Conservation (phyloP, 2,329 filamentous ascomycete genomes). For the Xylaria sp. region DNA sequence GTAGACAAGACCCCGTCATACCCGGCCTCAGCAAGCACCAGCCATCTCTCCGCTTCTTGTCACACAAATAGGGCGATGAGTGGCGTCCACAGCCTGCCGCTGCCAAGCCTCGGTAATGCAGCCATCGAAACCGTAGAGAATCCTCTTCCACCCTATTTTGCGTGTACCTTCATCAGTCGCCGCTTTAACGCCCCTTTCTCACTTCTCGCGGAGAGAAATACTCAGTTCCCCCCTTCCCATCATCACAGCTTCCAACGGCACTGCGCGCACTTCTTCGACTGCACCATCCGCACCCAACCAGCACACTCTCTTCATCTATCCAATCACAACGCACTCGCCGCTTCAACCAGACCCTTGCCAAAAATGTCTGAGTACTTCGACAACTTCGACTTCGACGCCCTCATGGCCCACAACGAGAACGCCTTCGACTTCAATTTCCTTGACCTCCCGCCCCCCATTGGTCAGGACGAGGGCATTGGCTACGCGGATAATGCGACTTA, state of each 20-base stretch:
- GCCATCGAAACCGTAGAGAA: neutral
- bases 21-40: neutral
- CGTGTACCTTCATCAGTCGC: conserved; percentile 28
- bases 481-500: neutral
- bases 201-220: conserved; percentile 30
- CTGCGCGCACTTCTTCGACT: neutral
- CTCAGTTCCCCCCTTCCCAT: conserved; percentile 14
- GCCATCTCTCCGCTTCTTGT: conserved; percentile 5
- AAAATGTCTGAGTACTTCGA: conserved; percentile 37
- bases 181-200: conserved; percentile 21
- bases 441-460: conserved; percentile 22
- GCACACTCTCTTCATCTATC: neutral
- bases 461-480: conserved; percentile 15
- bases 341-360: conserved; percentile 28
- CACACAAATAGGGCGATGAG: conserved; percentile 33
- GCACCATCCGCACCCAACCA: conserved; percentile 2
- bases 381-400: conserved; percentile 25
- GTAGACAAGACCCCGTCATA: neutral
- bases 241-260: conserved; percentile 5
- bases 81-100: conserved; percentile 20
- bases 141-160: conserved; percentile 32
- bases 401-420: neutral
- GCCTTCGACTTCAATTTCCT: conserved; percentile 20
- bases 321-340: conserved; percentile 29
- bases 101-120: conserved; percentile 14